Conservation (phyloP, 305 asterid genomes). For the Fraxinus sp. region DNA sequence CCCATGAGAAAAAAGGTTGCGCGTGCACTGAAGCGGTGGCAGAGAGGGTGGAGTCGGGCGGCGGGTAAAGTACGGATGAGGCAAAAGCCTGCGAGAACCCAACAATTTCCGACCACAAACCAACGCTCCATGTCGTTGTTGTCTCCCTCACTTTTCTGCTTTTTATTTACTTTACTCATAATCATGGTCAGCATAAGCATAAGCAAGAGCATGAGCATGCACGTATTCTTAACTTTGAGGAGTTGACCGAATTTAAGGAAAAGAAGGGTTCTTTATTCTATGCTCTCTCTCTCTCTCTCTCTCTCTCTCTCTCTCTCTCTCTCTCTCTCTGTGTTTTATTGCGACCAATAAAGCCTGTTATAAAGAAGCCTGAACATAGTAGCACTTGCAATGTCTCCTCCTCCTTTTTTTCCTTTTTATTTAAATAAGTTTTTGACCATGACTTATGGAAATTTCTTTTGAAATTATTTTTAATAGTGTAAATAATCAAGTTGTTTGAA, state of each 20-base stretch:
- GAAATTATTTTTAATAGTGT: neutral
- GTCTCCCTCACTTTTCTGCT: constrained; percentile 26
- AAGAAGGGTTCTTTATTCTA: constrained; percentile 18
- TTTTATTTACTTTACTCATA: constrained; percentile 19
- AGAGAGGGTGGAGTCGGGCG: constrained; percentile 35
- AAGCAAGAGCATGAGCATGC: constrained; percentile 11
- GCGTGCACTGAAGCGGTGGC: constrained; percentile 50
- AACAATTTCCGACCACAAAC: constrained; percentile 36
- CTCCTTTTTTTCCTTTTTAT: neutral
- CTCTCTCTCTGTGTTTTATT: neutral
- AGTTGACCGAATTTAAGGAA: constrained; percentile 33
- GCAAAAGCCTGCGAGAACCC: constrained; percentile 36
- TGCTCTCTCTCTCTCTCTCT: neutral
- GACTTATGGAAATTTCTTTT: neutral
- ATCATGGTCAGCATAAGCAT: constrained; percentile 6
- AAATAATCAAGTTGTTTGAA: neutral
- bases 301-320: neutral
- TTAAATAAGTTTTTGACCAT: neutral
- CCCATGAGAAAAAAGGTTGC: constrained; percentile 35
- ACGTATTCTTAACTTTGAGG: constrained; percentile 15
- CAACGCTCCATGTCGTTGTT: constrained; percentile 26
- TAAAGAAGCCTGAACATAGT: neutral
- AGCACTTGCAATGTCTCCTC: constrained; percentile 4
- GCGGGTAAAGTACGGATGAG: constrained; percentile 53
- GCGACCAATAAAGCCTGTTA: neutral